Evolutionary conservation across 306 rosid species (phyloP).

Genomic region (Delonix regia): DNA sequence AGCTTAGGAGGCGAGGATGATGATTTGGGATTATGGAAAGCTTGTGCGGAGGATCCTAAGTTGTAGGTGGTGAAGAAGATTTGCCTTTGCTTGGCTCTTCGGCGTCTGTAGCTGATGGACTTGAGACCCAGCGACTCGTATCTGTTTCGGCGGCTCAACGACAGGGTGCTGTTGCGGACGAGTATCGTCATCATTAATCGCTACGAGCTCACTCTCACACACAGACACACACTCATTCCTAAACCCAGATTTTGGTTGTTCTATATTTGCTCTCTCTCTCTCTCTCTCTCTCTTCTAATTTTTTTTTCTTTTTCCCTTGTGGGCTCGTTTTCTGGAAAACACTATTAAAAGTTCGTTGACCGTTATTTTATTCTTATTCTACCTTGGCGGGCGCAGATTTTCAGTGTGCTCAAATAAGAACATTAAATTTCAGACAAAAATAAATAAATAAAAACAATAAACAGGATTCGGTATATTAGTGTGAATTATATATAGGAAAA

Average conservation of each 20-base stretch:
- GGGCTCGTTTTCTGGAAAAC: conserved; percentile 28
- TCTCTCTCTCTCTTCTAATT: background rate
- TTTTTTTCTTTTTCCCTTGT: background rate
- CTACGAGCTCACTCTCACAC: background rate
- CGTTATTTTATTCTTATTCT: background rate
- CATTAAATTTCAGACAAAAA: too few relatives aligned
- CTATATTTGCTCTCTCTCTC: background rate
- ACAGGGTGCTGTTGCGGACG: conserved; percentile 47
- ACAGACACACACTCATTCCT: background rate
- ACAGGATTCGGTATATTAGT: background rate
- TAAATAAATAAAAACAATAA: too few relatives aligned
- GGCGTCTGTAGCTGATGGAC: conserved; percentile 52
- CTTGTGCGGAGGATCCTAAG: conserved; percentile 40
- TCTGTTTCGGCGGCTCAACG: conserved; percentile 50
- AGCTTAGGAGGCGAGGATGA: conserved; percentile 34
- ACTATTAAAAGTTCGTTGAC: conserved; percentile 38
- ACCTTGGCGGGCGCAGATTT: conserved; percentile 51
- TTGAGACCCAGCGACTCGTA: conserved; percentile 52
- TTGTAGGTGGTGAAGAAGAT: conserved; percentile 63
- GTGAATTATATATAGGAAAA: background rate
- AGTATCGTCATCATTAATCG: conserved; percentile 42
- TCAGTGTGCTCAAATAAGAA: background rate
- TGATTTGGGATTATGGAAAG: conserved; percentile 11
- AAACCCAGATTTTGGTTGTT: background rate
- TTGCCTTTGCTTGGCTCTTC: conserved; percentile 61